phyloP scores from a whole-genome alignment of 257 asterid species.

The Solanum habrochaites region DNA sequence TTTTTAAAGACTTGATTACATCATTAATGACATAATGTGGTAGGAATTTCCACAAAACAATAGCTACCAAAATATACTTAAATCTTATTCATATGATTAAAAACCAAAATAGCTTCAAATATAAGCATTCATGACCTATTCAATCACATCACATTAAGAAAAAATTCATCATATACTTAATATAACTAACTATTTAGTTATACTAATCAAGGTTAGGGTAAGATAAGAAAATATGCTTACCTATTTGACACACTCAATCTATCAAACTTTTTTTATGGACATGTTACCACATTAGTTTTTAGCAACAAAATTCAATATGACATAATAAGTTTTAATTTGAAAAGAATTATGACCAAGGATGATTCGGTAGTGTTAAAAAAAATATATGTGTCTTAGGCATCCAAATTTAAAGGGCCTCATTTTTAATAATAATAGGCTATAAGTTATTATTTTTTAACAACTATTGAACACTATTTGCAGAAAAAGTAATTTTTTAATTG shows the following conservation, averaged over 20 bases:
- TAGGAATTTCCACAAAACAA: no score
- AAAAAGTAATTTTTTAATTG: no score
- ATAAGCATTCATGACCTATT: not conserved
- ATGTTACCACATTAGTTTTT: not conserved
- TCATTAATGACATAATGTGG: no score
- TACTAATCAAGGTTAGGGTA: not conserved
- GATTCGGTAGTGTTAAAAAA: no score
- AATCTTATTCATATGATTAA: not conserved
- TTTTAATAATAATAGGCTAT: not conserved
- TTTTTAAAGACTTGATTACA: no score
- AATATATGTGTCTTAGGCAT: no score
- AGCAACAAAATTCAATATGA: not conserved
- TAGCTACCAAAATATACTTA: not conserved
- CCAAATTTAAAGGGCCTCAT: no score
- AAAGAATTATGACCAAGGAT: not conserved
- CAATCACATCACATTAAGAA: not conserved
- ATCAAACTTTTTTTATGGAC: not conserved
- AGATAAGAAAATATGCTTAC: not conserved
- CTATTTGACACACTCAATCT: not conserved
- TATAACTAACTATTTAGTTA: not conserved
- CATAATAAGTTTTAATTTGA: not conserved
- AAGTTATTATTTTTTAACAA: no score
- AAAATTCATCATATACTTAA: not conserved
- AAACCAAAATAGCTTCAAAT: not conserved
- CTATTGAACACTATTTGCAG: no score